Conservation (phyloP, 768 basidiomycete species). For the Leccinum uliginosum region DNA sequence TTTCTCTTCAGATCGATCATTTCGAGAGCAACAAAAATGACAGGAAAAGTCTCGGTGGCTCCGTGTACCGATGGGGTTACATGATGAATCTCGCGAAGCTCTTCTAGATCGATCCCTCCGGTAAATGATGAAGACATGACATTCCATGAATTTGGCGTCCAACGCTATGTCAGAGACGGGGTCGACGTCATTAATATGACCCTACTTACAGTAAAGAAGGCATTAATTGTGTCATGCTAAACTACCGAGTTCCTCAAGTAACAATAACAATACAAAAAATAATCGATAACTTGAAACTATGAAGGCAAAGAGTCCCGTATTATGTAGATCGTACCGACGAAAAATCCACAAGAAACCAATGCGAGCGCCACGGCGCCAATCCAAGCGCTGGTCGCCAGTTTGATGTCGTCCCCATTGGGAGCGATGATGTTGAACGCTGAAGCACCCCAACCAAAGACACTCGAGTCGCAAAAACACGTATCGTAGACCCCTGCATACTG, state of each 20-base stretch:
- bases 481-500: conserved; percentile 27
- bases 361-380: conserved; percentile 34
- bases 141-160: neutral
- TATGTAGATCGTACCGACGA: conserved; percentile 28
- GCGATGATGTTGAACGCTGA: conserved; percentile 31
- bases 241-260: neutral
- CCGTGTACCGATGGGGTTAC: too few species aligned
- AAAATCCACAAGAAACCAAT: conserved; percentile 18
- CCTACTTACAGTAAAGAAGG: neutral
- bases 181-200: neutral
- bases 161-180: neutral
- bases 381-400: conserved; percentile 32
- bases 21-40: too few species aligned
- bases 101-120: neutral
- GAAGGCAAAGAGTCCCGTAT: conserved; percentile 19
- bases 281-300: neutral
- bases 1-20: too few species aligned
- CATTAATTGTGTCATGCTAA: neutral
- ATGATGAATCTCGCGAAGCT: too few species aligned
- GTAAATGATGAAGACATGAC: neutral
- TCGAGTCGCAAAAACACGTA: conserved; percentile 30
- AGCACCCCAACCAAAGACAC: conserved; percentile 14
- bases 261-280: neutral
- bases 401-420: conserved; percentile 14
- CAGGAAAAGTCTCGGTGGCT: too few species aligned